Base-by-base conservation (phyloP, 805 yeast genomes). In the Hanseniaspora jakobsenii region DNA sequence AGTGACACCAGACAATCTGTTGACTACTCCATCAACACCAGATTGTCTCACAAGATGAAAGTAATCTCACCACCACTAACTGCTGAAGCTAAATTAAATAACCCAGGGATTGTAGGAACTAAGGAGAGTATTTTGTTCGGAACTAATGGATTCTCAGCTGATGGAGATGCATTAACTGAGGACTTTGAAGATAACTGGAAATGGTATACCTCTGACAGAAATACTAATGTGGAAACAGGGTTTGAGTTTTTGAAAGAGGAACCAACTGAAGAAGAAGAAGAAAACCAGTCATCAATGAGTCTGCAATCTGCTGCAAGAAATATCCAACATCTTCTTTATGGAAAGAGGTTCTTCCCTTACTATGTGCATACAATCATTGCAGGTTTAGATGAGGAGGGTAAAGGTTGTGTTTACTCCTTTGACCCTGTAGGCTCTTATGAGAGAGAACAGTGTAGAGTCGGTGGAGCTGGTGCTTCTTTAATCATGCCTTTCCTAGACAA, bases 361-460 rank as follows among this genome's bases (percentile, higher is more conserved):
- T 91, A 91, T 59, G 96, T 87, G 26, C 86, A 86, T 60, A 91
- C 97, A 4, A 78, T 91, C 54, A 71, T 91, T 55, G 95, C 95
- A 3, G 98, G 98, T 16, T 69, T 91, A 51, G 96, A 86, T 58
- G 71, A 68, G 49, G 67, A 69, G 21, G 98, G 98, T 10, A 79
- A 79, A 55, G 98, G 98, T 31, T 85, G 95, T 2, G 84, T 91
- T 29, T 91, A 83, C 62, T 87, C 97, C 12, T 91, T 84, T 61
- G 98, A 91, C 61, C 97, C 97, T 1, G 95, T 91, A 47, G 98
- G 98, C 3, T 85, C 95, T 2, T 91, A 91, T 60, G 97, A 91
- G 65, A 77, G 95, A 56, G 96, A 87, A 62, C 95, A 87, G 60
- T 85, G 95, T 65, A 76, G 96, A 58, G 97, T 97, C 2, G 96